Evolutionary conservation across 495 filamentous ascomycete genomes (phyloP), one percentile per base, ranked within the genome.

Genomic region (Tuber indicum): DNA sequence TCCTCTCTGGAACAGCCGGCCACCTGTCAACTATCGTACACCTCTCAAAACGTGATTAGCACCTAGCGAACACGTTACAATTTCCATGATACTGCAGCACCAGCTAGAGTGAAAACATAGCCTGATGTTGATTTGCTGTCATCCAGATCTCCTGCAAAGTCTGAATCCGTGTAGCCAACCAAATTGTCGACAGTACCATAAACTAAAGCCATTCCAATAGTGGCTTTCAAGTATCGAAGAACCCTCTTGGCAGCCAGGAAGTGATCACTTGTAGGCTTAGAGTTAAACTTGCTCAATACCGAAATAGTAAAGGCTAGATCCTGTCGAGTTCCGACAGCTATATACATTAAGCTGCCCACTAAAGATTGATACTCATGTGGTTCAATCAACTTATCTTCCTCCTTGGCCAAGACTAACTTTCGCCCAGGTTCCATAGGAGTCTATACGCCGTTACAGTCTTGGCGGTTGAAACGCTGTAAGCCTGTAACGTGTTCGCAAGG

Each of bases 291-390:
- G 58, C 74, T 75, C 0, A 82, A 58, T 0, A 26, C 41, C 1
- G 52, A 42, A 21, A 83, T 74, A 0, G 80, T 70, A 26, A 77
- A 84, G 10, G 75, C 79, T 0, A 85, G 43, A 49, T 84, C 79
- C 4, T 76, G 80, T 9, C 84, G 71, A 4, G 81, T 84, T 9
- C 75, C 71, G 3, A 82, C 69, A 70, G 81, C 77, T 0, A 80
- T 17, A 44, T 84, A 84, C 76, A 82, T 84, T 3, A 84, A 49
- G 21, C 75, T 80, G 16, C 84, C 78, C 8, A 84, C 43, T 2
- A 78, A 26, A 2, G 74, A 72, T 70, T 82, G 79, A 73, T 84
- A 82, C 1, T 46, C 44, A n/a, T 12, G 1, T 7, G n/a, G n/a
- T 19, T 78, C 26, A 2, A 46, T 14, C 0, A 46, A 14, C 1